Base-by-base conservation (phyloP, 352 stramenopile genomes). In the Phytophthora quininea region DNA sequence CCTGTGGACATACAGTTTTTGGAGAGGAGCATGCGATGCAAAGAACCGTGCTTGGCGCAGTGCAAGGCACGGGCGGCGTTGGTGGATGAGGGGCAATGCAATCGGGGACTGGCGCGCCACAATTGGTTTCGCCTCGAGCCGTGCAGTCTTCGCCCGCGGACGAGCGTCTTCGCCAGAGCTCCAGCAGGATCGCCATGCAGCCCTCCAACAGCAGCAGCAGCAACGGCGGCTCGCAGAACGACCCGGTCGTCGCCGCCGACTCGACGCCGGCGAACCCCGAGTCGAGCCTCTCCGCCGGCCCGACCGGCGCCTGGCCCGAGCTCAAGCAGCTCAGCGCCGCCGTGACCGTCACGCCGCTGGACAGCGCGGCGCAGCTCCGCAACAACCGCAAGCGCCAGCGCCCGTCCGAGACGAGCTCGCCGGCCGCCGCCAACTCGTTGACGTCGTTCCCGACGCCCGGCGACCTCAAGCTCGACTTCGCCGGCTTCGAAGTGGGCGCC, bases 381-480 rank as follows among this genome's bases (percentile, higher is more conserved):
- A 77, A 24, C 19, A 24, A 74, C 51, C 76, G 76, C 57, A 84
- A 84, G 47, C 71, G 71, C 9, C 67, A 79, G 46, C 73, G 65
- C 3, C 57, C 64, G 30, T 71, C 58, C 4, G 32, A 46, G 3
- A 42, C 64, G 7, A 49, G 58, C n/a, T 70, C 65, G 14, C 50
- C 68, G 15, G 54, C 62, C 27, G 48, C 50, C 37, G 14, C 40
- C 52, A 49, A 19, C 30, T 54, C 59, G 31, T 24, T 54, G 9
- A 30, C 54, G 49, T 57, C 67, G 2, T 76, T 70, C 51, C 32
- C 63, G 4, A 72, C 67, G 45, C 76, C 85, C 43, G 77, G 73
- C 5, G 78, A 88, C 58, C 75, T 92, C 50, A 86, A 92, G 54
- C 67, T 92, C 49, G 82, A 84, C 66, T 89, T 87, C 58, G 71